phyloP scores from a whole-genome alignment of 495 filamentous ascomycete genomes.

The Podospora conica region DNA sequence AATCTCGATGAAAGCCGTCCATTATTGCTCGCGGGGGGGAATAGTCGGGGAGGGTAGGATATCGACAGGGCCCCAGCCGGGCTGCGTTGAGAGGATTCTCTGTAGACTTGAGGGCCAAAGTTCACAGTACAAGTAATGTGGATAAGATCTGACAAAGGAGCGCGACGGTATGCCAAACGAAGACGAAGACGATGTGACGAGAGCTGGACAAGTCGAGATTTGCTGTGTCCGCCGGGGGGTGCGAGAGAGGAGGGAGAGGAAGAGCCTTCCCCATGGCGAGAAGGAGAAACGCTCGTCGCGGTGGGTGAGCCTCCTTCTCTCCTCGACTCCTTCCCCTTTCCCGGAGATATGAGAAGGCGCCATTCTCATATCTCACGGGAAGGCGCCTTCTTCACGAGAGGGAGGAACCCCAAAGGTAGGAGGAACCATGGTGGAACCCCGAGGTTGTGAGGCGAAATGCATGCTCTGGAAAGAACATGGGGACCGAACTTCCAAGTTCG shows the following conservation, averaged over 20 bases:
- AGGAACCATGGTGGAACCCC: neutral
- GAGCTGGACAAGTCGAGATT: neutral
- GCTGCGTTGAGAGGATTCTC: neutral
- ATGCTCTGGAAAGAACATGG: neutral
- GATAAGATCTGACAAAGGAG: neutral
- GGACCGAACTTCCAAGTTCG: neutral
- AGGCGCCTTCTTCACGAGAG: neutral
- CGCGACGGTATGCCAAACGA: neutral
- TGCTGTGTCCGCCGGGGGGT: neutral
- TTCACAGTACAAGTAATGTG: neutral
- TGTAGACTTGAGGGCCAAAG: neutral
- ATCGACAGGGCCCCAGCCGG: neutral
- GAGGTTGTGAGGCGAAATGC: no score
- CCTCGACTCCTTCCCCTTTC: neutral
- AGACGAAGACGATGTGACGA: neutral
- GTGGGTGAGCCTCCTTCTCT: neutral
- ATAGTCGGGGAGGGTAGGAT: neutral
- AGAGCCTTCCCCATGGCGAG: neutral
- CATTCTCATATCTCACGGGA: neutral
- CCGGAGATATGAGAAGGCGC: neutral
- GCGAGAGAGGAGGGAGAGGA: neutral
- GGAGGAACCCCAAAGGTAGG: neutral
- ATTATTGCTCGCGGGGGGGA: constrained; percentile 6
- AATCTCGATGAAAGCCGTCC: constrained; percentile 12
- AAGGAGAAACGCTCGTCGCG: neutral